These are phyloP conservation scores for Sambucus nigra DNA, from an alignment of 129 eudicot species.

Conservation along the genomic window DNA sequence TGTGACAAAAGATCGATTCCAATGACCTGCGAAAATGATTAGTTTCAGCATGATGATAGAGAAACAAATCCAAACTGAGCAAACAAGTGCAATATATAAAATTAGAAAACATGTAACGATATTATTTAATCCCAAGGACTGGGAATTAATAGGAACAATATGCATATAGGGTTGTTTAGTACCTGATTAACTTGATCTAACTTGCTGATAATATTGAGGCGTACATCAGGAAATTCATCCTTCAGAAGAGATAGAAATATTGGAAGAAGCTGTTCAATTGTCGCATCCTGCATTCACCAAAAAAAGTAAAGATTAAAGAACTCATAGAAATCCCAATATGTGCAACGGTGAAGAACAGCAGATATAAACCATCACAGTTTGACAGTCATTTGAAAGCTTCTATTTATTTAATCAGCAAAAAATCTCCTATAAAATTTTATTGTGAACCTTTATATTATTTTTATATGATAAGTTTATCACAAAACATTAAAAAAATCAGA, in stretches of 20 bases:
- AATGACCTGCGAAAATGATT: constrained; percentile 57
- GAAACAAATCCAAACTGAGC: not conserved
- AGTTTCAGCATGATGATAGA: not conserved
- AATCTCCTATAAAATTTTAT: not conserved
- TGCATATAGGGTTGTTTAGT: too few relatives aligned
- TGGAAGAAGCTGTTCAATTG: constrained; percentile 97
- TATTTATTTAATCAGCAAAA: not conserved
- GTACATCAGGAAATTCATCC: constrained; percentile 98
- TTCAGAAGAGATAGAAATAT: constrained; percentile 90
- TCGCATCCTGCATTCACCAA: constrained; percentile 73
- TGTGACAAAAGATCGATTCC: constrained; percentile 95
- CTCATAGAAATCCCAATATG: not conserved
- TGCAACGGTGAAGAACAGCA: not conserved
- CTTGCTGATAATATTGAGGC: constrained; percentile 95
- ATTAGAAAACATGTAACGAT: not conserved
- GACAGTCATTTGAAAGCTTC: not conserved
- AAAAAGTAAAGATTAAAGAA: not conserved
- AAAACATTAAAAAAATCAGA: not conserved
- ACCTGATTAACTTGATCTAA: constrained; percentile 99
- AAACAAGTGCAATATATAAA: not conserved
- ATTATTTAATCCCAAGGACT: too few relatives aligned
- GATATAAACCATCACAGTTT: not conserved
- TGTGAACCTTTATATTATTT: not conserved
- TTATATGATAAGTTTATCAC: not conserved
- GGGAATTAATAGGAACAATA: not conserved